Evolutionary conservation across 2,329 filamentous ascomycete species (phyloP).

Genomic region (Talaromyces sp.): DNA sequence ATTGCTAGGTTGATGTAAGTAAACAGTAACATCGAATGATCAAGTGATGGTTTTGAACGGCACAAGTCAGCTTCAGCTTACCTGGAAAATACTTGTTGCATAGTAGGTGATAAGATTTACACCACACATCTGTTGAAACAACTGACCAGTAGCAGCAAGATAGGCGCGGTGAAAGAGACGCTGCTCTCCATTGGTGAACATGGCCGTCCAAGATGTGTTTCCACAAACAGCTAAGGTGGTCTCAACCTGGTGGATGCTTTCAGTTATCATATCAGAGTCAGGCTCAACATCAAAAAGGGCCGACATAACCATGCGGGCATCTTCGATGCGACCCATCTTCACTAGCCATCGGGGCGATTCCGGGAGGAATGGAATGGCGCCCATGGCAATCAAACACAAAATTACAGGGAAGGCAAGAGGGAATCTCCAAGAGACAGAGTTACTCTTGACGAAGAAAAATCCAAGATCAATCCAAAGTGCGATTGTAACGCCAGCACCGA

Average conservation of each 20-base stretch:
- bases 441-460: constrained; percentile 40
- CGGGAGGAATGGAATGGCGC: constrained; percentile 38
- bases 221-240: constrained; percentile 12
- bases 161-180: constrained; percentile 38
- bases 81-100: constrained; percentile 35
- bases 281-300: constrained; percentile 49
- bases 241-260: constrained; percentile 45
- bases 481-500: constrained; percentile 49
- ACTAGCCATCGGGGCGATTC: constrained; percentile 53
- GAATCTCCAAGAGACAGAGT: constrained; percentile 49
- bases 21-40: no score
- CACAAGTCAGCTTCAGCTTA: constrained; percentile 38
- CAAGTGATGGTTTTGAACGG: constrained; percentile 33
- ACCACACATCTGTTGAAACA: constrained; percentile 43
- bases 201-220: constrained; percentile 38
- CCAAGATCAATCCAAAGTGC: constrained; percentile 55
- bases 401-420: constrained; percentile 44
- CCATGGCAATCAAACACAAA: constrained; percentile 36
- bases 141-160: constrained; percentile 37
- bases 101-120: constrained; percentile 43
- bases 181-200: constrained; percentile 39
- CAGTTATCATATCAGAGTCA: constrained; percentile 40
- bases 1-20: constrained; percentile 33
- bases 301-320: constrained; percentile 36
- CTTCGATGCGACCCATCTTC: constrained; percentile 42